Evolutionary conservation across 192 early-diverging fungal species (phyloP), one percentile per base, ranked within the genome.

Genomic region (Gaertneriomyces semiglobifer): DNA sequence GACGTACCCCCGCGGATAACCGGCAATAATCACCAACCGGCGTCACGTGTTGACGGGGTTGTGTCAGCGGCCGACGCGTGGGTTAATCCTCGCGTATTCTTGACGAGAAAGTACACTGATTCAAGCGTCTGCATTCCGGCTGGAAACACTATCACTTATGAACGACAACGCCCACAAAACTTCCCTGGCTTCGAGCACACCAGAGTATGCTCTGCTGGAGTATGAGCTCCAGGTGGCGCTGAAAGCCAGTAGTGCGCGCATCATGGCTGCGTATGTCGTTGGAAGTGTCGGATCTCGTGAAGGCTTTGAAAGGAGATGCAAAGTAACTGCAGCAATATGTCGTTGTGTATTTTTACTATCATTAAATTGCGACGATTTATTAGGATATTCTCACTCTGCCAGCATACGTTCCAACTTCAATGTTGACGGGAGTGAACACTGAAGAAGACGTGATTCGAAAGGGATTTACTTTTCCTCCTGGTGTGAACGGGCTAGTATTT

Each of bases 361-460:
- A 6, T 5, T 14, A 14, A 62, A 1, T 64, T 7, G 8, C 8
- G 25, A 19, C 39, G 9, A 19, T 41, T 45, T 44, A 52, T 7
- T 51, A 80, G 78, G 79, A 84, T 60, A 73, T 73, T 7, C 62
- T 85, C 44, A 62, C 72, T 0, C 67, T 78, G 10, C 52, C 60
- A 5, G 58, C 74, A 19, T 85, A 80, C 80, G 47, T 84, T 8
- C 80, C 84, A 68, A 60, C 78, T 4, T 65, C 79, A 5, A 65
- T 72, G 18, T 57, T 85, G 4, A 51, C 54, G 20, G 80, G 82
- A 11, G 68, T 62, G 19, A 85, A 84, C 70, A 79, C 81, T n/a
- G 84, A 85, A 63, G 84, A 85, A 41, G 82, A 85, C 40, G 79
- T 85, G 14, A 77, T 85, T 4, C 70, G 78, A 25, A 61, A 80